Evolutionary conservation across 768 basidiomycete genomes (phyloP), one percentile per base, ranked within the genome.

Genomic region (Boletus sp.): DNA sequence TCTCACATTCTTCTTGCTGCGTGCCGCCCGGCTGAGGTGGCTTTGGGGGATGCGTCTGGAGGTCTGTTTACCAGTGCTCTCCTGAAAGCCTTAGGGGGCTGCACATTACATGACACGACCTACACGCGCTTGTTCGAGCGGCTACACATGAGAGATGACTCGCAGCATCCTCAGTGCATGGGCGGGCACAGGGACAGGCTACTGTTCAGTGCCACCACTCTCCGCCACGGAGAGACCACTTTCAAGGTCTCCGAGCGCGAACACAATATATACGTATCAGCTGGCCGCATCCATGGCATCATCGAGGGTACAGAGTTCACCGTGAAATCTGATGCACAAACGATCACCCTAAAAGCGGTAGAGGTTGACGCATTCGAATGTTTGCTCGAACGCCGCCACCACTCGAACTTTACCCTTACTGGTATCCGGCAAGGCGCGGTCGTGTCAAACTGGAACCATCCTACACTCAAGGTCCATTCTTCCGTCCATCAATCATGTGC

Each of bases 1-100:
- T 66, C 65, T 5, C 62, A 66, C 12, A 47, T 64, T 20, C 53
- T 64, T 28, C 65, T 66, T 45, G 62, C 65, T 46, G 65, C 65
- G 3, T 66, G 65, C 41, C 65, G 56, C 20, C 56, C 65, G 18
- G 57, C 42, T 7, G 62, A 66, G 17, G 2, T 10, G 2, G 65
- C 65, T 12, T 18, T 45, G 7, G 65, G 64, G 20, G 49, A 64
- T n/a, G 48, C 8, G 6, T 44, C 59, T 5, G 65, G 57, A 1
- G 65, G 65, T 12, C 45, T 66, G 10, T 64, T 66, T 44, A 66
- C 65, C 11, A 52, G 42, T 9, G 65, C 59, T 5, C 62, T 66
- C 30, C 11, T 66, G 24, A 28, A 66, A 11, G 18, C 41, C 42
- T 48, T 67, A 50, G 44, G 54, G n/a, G 7, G 5, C 11, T 46